Evolutionary conservation across 805 yeast genomes (phyloP).

Genomic region (Pichia nanzhaoensis): DNA sequence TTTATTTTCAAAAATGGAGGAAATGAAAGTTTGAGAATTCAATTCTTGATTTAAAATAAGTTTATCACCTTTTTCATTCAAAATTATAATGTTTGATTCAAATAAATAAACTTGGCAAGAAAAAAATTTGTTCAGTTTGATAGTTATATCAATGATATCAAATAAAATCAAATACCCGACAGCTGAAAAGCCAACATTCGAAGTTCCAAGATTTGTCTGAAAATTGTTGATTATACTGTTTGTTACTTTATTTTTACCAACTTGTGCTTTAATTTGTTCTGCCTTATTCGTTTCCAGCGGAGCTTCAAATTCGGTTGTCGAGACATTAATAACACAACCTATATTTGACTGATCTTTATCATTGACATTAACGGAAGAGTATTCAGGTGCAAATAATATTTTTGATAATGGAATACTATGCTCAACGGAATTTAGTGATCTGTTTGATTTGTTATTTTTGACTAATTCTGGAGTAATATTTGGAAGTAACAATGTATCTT

Average conservation of each 20-base stretch:
- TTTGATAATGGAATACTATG: conserved; percentile 15
- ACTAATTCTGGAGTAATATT: background rate
- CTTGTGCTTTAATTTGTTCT: conserved; percentile 14
- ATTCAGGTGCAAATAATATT: conserved; percentile 23
- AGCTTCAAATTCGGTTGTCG: conserved; percentile 23
- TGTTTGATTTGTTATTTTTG: background rate
- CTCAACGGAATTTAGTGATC: background rate
- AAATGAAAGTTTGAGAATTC: conserved; percentile 15
- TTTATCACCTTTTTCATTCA: conserved; percentile 15
- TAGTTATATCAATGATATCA: conserved; percentile 19
- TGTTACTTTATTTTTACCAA: conserved; percentile 20
- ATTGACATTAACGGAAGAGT: conserved; percentile 17
- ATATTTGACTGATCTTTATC: conserved; percentile 9
- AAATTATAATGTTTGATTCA: conserved; percentile 20
- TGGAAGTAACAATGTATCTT: conserved; percentile 1
- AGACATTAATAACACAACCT: conserved; percentile 21
- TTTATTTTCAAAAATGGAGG: conserved; percentile 21
- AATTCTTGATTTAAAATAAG: conserved; percentile 18
- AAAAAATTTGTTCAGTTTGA: conserved; percentile 4
- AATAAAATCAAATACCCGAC: conserved; percentile 22
- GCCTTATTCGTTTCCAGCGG: conserved; percentile 17
- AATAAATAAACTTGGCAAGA: conserved; percentile 20
- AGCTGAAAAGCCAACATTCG: conserved; percentile 18
- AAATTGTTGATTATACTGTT: conserved; percentile 18
- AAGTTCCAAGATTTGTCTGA: conserved; percentile 10